Evolutionary conservation across 2,329 filamentous ascomycete species (phyloP).

Genomic region (Cladophialophora exuberans): DNA sequence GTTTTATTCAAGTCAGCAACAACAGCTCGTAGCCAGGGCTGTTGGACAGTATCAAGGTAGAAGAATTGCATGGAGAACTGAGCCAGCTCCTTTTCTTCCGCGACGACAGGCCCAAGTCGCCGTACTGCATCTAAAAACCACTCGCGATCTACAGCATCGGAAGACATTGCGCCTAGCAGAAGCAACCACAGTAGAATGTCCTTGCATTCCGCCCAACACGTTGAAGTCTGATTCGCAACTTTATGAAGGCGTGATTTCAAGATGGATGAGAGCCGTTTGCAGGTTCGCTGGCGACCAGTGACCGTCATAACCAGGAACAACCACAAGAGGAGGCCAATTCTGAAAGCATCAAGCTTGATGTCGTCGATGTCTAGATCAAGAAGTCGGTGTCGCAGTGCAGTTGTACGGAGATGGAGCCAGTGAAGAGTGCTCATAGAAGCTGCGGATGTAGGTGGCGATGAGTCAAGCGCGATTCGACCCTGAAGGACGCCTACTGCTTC

Average conservation of each 20-base stretch:
- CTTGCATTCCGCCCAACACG: neutral
- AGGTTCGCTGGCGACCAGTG: conserved; percentile 7
- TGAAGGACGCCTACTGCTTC: neutral
- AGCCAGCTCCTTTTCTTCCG: neutral
- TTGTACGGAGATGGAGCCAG: conserved; percentile 10
- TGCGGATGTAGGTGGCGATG: neutral
- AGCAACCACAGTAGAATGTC: conserved; percentile 2
- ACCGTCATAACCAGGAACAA: conserved; percentile 9
- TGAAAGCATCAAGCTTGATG: neutral
- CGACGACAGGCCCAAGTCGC: neutral
- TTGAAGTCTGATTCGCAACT: neutral
- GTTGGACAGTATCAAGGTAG: neutral
- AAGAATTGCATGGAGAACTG: neutral
- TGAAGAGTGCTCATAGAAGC: conserved; percentile 2
- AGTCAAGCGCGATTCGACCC: neutral
- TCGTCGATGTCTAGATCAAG: conserved; percentile 7
- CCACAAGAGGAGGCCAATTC: conserved; percentile 5
- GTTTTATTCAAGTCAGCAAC: neutral
- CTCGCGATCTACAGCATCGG: neutral
- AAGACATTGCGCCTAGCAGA: neutral
- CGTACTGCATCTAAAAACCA: neutral
- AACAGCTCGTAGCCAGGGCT: neutral
- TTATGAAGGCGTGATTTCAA: neutral
- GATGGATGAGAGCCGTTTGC: conserved; percentile 5
- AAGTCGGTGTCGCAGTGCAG: conserved; percentile 11